These are phyloP conservation scores for Ceratobasidium sp. DNA, from an alignment of 1,284 basidiomycete species.

Conservation along the genomic window DNA sequence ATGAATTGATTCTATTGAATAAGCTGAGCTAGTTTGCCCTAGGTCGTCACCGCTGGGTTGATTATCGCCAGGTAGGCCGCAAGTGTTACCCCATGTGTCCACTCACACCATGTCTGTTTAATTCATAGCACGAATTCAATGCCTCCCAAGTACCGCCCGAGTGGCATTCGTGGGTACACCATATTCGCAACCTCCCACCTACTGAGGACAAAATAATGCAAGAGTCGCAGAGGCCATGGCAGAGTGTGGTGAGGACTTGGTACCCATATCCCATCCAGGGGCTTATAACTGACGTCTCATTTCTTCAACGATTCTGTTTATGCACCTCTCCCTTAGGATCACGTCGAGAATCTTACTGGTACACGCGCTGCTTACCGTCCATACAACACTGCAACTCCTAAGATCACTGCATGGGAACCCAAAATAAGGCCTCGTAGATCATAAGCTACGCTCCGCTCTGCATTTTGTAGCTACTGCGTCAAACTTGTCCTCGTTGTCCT, in stretches of 20 bases:
- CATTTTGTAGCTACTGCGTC: neutral
- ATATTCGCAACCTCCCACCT: constrained; percentile 86
- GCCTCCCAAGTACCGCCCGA: constrained; percentile 91
- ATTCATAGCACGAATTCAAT: constrained; percentile 79
- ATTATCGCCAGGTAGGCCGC: constrained; percentile 77
- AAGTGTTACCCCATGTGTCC: neutral
- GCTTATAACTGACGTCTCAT: neutral
- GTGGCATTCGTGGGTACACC: constrained; percentile 95
- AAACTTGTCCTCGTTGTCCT: neutral
- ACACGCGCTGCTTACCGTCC: constrained; percentile 87
- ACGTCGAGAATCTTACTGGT: constrained; percentile 88
- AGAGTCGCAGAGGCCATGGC: constrained; percentile 78
- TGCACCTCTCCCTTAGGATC: constrained; percentile 62
- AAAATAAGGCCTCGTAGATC: constrained; percentile 65
- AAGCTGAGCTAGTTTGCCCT: constrained; percentile 11
- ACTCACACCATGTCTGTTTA: neutral
- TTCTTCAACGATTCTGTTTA: neutral
- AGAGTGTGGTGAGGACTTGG: constrained; percentile 70
- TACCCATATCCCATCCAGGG: neutral
- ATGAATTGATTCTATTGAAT: neutral
- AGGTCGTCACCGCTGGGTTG: constrained; percentile 95
- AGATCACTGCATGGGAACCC: constrained; percentile 86
- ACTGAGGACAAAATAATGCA: constrained; percentile 77
- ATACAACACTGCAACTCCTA: constrained; percentile 87
- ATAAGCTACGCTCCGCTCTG: neutral